Evolutionary conservation across 768 basidiomycete genomes (phyloP).

Genomic region (Collybiopsis confluens): DNA sequence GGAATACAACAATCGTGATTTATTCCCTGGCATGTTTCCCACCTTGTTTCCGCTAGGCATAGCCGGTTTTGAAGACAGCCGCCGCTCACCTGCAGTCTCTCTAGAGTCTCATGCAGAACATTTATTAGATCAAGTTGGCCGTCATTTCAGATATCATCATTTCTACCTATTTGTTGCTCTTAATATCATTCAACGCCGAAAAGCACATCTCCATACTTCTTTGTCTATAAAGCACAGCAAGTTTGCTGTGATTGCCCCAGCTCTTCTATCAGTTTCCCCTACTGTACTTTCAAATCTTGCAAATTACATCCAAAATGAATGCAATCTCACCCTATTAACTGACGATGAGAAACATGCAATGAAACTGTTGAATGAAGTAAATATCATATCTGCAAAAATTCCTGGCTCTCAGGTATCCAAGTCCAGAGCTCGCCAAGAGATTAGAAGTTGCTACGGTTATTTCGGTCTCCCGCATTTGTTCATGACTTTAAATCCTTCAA

Average conservation of each 20-base stretch:
- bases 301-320: neutral
- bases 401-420: conserved; percentile 28
- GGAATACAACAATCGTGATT: neutral
- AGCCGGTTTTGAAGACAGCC: conserved; percentile 6
- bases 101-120: conserved; percentile 2
- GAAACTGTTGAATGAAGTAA: conserved; percentile 22
- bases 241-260: neutral
- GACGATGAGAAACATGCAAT: conserved; percentile 17
- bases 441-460: conserved; percentile 21
- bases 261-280: neutral
- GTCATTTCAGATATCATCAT: conserved; percentile 12
- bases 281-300: neutral
- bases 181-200: conserved; percentile 11
- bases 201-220: conserved; percentile 5
- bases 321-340: neutral
- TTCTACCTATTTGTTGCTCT: conserved; percentile 12
- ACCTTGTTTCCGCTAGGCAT: conserved; percentile 4
- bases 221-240: neutral
- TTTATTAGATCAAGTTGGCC: conserved; percentile 5
- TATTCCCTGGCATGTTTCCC: neutral
- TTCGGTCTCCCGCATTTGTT: conserved; percentile 25
- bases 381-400: conserved; percentile 22
- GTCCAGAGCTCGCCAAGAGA: conserved; percentile 17
- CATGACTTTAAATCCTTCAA: conserved; percentile 23
- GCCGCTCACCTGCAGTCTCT: neutral